phyloP scores from a whole-genome alignment of 139 green algal species.

The Spirogloea muscicola region DNA sequence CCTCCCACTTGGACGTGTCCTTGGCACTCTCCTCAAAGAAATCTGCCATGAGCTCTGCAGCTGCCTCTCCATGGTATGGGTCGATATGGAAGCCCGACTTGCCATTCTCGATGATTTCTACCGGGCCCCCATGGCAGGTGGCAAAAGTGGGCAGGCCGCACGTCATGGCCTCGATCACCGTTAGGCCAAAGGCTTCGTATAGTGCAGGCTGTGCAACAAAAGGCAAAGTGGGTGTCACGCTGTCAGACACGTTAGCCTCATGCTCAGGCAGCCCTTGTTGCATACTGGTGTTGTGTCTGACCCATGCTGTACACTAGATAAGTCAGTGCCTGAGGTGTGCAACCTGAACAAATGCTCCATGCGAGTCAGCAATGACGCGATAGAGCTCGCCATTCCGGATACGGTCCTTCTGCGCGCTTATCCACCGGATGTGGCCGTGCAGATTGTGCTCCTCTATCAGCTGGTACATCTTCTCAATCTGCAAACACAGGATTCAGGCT shows the following conservation, averaged over 20 bases:
- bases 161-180: conserved; percentile 77
- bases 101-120: conserved; percentile 70
- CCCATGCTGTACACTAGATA: too few species aligned
- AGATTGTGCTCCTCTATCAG: conserved; percentile 64
- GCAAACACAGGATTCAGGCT: too few species aligned
- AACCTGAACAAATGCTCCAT: conserved; percentile 73
- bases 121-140: conserved; percentile 62
- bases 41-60: conserved; percentile 64
- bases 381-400: conserved; percentile 62
- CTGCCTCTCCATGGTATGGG: conserved; percentile 62
- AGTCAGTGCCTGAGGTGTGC: too few species aligned
- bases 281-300: too few species aligned
- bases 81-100: conserved; percentile 76
- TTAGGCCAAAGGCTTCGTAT: conserved; percentile 72
- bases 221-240: conserved; percentile 66
- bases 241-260: conserved; percentile 73
- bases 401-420: conserved; percentile 63
- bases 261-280: too few species aligned
- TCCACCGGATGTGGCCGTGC: conserved; percentile 60
- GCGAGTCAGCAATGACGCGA: conserved; percentile 61
- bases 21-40: conserved; percentile 71
- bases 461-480: conserved; percentile 63
- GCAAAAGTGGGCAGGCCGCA: conserved; percentile 73
- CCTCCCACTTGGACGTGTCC: conserved; percentile 28
- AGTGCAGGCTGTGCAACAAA: conserved; percentile 60